Evolutionary conservation across 495 filamentous ascomycete genomes (phyloP), one percentile per base, ranked within the genome.

Genomic region (Lentithecium fluviatile): DNA sequence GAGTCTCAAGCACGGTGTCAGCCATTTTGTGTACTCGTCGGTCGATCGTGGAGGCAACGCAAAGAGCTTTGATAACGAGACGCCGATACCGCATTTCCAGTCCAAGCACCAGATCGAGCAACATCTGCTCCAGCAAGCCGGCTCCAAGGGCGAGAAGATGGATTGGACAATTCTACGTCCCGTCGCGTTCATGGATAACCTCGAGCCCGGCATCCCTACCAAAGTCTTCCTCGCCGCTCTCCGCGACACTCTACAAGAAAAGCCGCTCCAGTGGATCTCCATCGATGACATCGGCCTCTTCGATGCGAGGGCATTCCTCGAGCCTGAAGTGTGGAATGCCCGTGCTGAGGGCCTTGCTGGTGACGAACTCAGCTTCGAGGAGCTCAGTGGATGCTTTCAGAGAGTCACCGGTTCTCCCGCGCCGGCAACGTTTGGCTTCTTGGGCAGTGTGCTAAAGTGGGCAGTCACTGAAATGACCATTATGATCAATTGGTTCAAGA

Each of bases 401-500:
- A 67, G 69, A 25, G 78, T 75, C 29, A 77, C 75, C 0, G 83
- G 82, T 2, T 64, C 71, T 46, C 58, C 74, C 42, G 52, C 85
- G 25, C 83, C 83, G 15, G 56, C 46, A 1, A 71, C 69, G 2
- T 73, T 61, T 53, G 56, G 66, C 45, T 59, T 73, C 61, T 49
- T 75, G n/a, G 70, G 62, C 1, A 60, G 25, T 26, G 54, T 42
- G 21, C 45, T 75, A 52, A 64, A 82, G 74, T 77, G 72, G 69
- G 58, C 70, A 45, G 67, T 85, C 4, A 76, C 70, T 52, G 82
- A 90, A 7, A 23, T 88, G 17, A 78, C 78, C 0, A 58, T 58
- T 1, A 90, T 90, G 85, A 83, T 88, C 57, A 66, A 68, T 34
- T 90, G 79, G 77, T 88, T 90, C 55, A 73, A 80, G 64, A 77